phyloP scores from a whole-genome alignment of 768 basidiomycete species.

The Serendipita sp. region DNA sequence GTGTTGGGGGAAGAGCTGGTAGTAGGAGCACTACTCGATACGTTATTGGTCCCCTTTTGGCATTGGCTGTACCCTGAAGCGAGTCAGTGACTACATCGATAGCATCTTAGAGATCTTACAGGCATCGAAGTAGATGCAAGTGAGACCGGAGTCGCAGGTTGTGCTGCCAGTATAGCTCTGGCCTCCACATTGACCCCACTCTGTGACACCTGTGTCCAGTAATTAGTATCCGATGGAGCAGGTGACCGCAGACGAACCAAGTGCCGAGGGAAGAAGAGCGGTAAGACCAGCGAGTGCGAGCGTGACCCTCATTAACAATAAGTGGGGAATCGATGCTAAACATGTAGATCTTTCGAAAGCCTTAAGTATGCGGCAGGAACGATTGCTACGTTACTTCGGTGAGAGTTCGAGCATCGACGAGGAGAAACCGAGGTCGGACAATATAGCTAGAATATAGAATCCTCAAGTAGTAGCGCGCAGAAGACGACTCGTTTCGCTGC shows the following conservation, averaged over 20 bases:
- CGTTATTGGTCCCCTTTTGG: constrained; percentile 18
- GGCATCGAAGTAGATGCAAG: constrained; percentile 26
- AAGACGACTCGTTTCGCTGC: too few species aligned
- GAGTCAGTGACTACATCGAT: neutral
- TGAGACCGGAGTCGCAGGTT: constrained; percentile 28
- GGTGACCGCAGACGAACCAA: neutral
- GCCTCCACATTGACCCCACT: constrained; percentile 15
- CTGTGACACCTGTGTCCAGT: neutral
- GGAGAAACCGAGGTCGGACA: neutral
- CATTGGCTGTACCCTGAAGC: neutral
- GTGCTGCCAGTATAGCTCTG: constrained; percentile 28
- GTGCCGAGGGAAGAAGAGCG: neutral
- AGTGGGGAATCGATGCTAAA: neutral
- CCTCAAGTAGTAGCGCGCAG: neutral
- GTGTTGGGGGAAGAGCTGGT: constrained; percentile 13
- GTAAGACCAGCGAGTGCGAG: neutral
- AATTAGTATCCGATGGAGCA: too few species aligned
- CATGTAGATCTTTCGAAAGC: neutral
- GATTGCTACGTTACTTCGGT: neutral
- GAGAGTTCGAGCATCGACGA: neutral
- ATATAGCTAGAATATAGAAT: neutral
- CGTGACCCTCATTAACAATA: neutral
- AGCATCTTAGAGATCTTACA: constrained; percentile 20
- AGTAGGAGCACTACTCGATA: constrained; percentile 17
- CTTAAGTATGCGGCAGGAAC: neutral